phyloP scores from a whole-genome alignment of 192 early-diverging fungal species.

The Cetraspora pellucida region DNA sequence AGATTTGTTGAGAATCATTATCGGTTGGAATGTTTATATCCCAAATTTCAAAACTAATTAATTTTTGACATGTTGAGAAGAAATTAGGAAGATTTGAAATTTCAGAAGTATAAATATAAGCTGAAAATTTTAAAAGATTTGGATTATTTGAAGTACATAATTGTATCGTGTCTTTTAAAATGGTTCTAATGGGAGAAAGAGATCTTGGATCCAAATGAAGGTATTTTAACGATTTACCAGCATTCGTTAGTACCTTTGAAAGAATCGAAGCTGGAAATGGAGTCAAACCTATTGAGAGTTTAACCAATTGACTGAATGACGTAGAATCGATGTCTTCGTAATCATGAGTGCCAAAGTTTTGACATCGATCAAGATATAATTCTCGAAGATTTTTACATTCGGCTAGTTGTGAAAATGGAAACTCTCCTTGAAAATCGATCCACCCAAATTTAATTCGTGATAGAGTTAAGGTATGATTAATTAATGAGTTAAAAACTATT shows the following conservation, averaged over 20 bases:
- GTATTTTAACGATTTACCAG: too few species aligned
- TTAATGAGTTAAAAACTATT: background rate
- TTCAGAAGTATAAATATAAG: background rate
- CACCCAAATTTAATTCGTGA: background rate
- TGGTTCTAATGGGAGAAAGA: too few species aligned
- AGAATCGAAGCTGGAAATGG: background rate
- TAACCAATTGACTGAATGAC: background rate
- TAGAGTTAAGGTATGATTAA: background rate
- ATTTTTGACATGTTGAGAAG: background rate
- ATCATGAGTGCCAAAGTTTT: background rate
- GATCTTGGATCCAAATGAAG: too few species aligned
- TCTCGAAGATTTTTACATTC: background rate
- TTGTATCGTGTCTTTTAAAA: too few species aligned
- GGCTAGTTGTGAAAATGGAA: background rate
- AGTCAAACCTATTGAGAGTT: background rate
- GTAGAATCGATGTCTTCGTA: background rate
- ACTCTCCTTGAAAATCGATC: background rate
- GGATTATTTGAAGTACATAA: too few species aligned
- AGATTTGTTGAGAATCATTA: background rate
- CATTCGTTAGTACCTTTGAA: too few species aligned
- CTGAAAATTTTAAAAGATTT: background rate
- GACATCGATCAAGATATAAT: background rate
- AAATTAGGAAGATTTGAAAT: background rate
- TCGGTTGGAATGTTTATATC: background rate
- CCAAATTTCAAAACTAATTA: background rate